Evolutionary conservation across 2,329 filamentous ascomycete genomes (phyloP).

Genomic region (Didymella glomerata): DNA sequence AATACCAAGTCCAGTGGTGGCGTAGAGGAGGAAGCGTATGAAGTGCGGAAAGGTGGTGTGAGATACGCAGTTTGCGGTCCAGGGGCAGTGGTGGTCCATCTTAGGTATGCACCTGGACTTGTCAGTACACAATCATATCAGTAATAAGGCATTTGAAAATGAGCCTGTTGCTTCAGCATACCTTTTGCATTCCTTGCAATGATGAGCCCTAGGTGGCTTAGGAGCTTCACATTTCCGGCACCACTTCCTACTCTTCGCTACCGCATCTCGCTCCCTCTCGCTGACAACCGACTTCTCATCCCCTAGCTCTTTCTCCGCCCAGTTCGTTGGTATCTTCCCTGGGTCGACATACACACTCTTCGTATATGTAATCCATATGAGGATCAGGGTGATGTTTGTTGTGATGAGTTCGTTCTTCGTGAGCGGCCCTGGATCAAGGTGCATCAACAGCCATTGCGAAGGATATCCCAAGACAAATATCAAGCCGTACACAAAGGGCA

Average conservation of each 20-base stretch:
- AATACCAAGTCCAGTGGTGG: constrained; percentile 69
- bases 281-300: constrained; percentile 2
- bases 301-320: constrained; percentile 24
- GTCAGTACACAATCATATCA: background rate
- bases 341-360: constrained; percentile 67
- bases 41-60: constrained; percentile 85
- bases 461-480: constrained; percentile 75
- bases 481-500: constrained; percentile 72
- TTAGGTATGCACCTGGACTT: constrained; percentile 71
- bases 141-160: background rate
- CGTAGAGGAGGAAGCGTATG: constrained; percentile 76
- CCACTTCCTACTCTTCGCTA: constrained; percentile 62
- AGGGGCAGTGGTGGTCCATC: constrained; percentile 90
- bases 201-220: constrained; percentile 81
- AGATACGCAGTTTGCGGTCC: constrained; percentile 85
- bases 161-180: constrained; percentile 15
- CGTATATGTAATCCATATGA: constrained; percentile 75
- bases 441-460: constrained; percentile 74
- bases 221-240: constrained; percentile 78
- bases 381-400: constrained; percentile 72
- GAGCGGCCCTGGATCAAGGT: constrained; percentile 66
- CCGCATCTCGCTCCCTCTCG: constrained; percentile 15
- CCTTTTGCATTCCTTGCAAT: constrained; percentile 79
- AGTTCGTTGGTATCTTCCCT: constrained; percentile 59
- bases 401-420: constrained; percentile 63